Evolutionary conservation across 305 asterid species (phyloP), one percentile per base, ranked within the genome.

Genomic region (Rubia occidens): DNA sequence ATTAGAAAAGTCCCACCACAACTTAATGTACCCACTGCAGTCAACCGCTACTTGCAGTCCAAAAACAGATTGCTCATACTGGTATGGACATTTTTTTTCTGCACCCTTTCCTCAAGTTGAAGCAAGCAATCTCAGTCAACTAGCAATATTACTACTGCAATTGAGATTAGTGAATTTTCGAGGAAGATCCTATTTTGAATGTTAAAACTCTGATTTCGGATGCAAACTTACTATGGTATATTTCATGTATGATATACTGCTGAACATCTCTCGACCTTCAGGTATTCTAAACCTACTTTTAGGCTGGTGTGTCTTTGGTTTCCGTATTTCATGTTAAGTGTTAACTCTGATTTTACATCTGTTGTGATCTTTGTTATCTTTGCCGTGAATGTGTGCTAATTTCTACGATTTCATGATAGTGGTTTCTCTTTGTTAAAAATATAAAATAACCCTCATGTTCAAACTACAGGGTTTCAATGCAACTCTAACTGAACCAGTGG

Each of bases 401-500:
- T 24, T 21, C 20, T 59, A 15, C 68, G 35, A 67, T 49, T 32
- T 67, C 60, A 64, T 73, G 64, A 21, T n/a, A 47, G 7, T 35
- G 20, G 20, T 39, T 61, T 62, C n/a, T 60, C 65, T 32, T 60
- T 8, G 14, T 14, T 29, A 26, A 24, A 26, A 11, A 21, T 59
- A 26, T 26, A 10, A 24, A 20, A 9, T 59, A 21, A 24, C 29
- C 40, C 11, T 60, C 13, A 60, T 63, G 43, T 8, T 60, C 42
- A 66, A 67, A 68, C 69, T 18, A 68, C 84, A 94, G 99, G 99
- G 99, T 60, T 94, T 94, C 83, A 89, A 88, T 84, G 85, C 89
- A 68, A 74, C 97, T 65, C 83, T 94, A 70, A 94, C 99, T 0
- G 96, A 89, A 82, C 88, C 87, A 60, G 82, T 82, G 44, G 96